These are phyloP conservation scores for Phytophthora pinifolia DNA, from an alignment of 352 stramenopile genomes.

Conservation along the genomic window DNA sequence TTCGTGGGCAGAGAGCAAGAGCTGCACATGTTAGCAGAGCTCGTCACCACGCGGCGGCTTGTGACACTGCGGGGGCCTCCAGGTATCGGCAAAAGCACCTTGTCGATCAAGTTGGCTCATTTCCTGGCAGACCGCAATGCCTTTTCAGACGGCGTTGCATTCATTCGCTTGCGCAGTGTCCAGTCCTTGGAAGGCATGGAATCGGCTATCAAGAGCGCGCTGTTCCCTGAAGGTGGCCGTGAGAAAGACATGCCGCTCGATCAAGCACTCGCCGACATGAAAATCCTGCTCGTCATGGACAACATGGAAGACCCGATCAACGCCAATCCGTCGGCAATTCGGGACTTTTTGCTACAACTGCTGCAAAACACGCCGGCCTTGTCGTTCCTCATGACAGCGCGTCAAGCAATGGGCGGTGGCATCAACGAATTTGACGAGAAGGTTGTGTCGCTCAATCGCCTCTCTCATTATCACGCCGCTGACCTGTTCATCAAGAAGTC, in stretches of 20 bases:
- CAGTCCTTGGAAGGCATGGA: constrained; percentile 75
- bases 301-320: constrained; percentile 86
- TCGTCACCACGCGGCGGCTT: constrained; percentile 60
- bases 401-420: constrained; percentile 68
- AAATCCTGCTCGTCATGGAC: constrained; percentile 73
- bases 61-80: constrained; percentile 74
- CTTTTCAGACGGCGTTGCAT: constrained; percentile 75
- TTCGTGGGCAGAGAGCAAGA: constrained; percentile 80
- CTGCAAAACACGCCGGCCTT: constrained; percentile 62
- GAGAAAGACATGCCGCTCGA: constrained; percentile 69
- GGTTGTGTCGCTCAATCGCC: constrained; percentile 72
- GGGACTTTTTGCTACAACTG: constrained; percentile 64
- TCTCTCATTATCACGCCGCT: constrained; percentile 69
- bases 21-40: constrained; percentile 61
- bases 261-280: constrained; percentile 53
- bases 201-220: constrained; percentile 63
- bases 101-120: constrained; percentile 71
- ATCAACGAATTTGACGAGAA: constrained; percentile 80
- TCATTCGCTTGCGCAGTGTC: constrained; percentile 66
- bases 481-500: constrained; percentile 83
- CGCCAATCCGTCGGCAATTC: constrained; percentile 51
- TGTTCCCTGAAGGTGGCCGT: constrained; percentile 62
- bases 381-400: constrained; percentile 72
- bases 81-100: constrained; percentile 77
- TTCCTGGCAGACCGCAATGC: constrained; percentile 72